Evolutionary conservation across 805 yeast genomes (phyloP), one percentile per base, ranked within the genome.

Genomic region (Candida stauntonica): DNA sequence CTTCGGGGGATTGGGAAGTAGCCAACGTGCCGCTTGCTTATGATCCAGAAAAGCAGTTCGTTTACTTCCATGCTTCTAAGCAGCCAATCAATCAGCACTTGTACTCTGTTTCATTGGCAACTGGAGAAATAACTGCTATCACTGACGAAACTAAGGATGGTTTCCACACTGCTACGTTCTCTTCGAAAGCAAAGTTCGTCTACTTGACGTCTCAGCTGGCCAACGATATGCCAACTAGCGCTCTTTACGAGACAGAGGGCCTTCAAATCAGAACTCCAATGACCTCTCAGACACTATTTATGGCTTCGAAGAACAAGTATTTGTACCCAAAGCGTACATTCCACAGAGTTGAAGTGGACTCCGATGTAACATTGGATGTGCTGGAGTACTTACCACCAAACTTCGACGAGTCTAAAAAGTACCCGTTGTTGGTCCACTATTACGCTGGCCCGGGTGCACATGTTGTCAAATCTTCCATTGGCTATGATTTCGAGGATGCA

Each of bases 391-490:
- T 80, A 27, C 98, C 98, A 1, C 68, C 76, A 29, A 65, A 71
- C 46, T 91, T 91, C 56, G 75, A 86, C 53, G 64, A 68, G n/a
- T 55, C 62, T 5, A 50, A 52, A 29, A 61, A 52, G 23, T 75
- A 91, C 59, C 98, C 99, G 0, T 78, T 93, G 1, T 69, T 93
- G 44, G 93, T 93, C 52, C 88, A 74, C 56, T 88, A 87, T n/a
- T 93, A 93, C 55, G 97, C 95, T 19, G 99, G 99, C 0, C 99
- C 99, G 5, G 94, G 89, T 26, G 86, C 96, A 2, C 98, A 93
- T 62, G 67, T 74, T 32, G 95, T 88, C 5, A 66, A 68, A 31
- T 75, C 81, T 40, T 55, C 62, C 21, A 86, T 78, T 52, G 57
- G 72, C 0, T 64, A 81, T 27, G 75, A 72, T 11, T 89, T 87